phyloP scores from a whole-genome alignment of 257 asterid species.

The Lantana camara region DNA sequence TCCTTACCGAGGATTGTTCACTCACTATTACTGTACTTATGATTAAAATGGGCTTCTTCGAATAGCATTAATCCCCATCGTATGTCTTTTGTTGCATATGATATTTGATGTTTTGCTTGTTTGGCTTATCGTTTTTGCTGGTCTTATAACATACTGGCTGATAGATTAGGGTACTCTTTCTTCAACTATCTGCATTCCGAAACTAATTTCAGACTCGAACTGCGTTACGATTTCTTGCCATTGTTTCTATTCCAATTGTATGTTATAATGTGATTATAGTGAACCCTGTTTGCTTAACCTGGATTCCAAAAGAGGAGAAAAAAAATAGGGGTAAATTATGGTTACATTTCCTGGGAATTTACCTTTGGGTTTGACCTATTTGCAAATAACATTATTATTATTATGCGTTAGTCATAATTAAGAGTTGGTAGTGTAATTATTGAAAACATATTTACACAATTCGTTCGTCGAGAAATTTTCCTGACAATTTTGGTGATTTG shows the following conservation, averaged over 20 bases:
- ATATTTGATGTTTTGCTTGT: background rate
- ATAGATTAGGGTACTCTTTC: background rate
- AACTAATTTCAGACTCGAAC: background rate
- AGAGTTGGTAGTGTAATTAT: no score
- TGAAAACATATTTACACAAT: no score
- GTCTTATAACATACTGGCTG: background rate
- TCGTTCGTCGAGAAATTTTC: no score
- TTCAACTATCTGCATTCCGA: background rate
- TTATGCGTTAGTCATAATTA: no score
- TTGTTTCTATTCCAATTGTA: background rate
- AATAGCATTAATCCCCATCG: background rate
- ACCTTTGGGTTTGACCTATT: no score
- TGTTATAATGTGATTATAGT: background rate
- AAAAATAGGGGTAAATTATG: no score
- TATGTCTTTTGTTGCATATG: background rate
- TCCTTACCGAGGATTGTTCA: background rate
- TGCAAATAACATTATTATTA: no score
- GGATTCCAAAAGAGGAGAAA: background rate
- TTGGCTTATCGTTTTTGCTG: background rate
- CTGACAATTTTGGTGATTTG: no score
- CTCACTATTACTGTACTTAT: background rate
- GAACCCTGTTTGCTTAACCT: background rate
- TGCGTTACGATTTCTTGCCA: background rate
- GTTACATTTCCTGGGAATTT: background rate
- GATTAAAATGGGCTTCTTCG: background rate